Evolutionary conservation across 148 eudicot species (phyloP).

Genomic region (Silene conica): DNA sequence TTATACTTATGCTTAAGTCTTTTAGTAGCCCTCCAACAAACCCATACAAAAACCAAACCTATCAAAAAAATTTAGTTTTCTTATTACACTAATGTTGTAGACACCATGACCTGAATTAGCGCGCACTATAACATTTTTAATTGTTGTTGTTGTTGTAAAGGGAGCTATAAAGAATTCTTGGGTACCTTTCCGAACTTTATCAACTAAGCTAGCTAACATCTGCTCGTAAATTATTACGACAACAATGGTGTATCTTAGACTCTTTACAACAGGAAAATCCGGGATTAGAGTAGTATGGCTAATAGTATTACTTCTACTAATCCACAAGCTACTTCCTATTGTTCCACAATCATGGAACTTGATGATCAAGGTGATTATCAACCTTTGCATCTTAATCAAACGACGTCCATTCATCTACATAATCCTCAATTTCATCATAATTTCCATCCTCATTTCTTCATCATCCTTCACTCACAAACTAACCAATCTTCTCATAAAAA

Average conservation of each 20-base stretch:
- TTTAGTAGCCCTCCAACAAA: background rate
- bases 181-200: no score
- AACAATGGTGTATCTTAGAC: background rate
- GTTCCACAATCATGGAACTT: slow-evolving; percentile 4
- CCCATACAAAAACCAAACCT: background rate
- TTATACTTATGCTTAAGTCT: background rate
- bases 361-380: background rate
- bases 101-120: no score
- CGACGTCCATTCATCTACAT: slow-evolving; percentile 35
- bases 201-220: background rate
- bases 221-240: no score
- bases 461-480: slow-evolving; percentile 13
- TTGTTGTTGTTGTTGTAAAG: no score
- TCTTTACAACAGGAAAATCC: background rate
- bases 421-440: slow-evolving; percentile 43
- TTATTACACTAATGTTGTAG: no score
- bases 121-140: no score
- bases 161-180: no score
- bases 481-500: background rate
- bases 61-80: background rate
- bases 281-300: slow-evolving; percentile 7
- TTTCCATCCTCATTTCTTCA: slow-evolving; percentile 44
- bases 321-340: slow-evolving; percentile 5
- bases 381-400: slow-evolving; percentile 21
- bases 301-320: background rate